phyloP scores from a whole-genome alignment of 2,329 filamentous ascomycete genomes.

The Paraphaeosphaeria sporulosa region DNA sequence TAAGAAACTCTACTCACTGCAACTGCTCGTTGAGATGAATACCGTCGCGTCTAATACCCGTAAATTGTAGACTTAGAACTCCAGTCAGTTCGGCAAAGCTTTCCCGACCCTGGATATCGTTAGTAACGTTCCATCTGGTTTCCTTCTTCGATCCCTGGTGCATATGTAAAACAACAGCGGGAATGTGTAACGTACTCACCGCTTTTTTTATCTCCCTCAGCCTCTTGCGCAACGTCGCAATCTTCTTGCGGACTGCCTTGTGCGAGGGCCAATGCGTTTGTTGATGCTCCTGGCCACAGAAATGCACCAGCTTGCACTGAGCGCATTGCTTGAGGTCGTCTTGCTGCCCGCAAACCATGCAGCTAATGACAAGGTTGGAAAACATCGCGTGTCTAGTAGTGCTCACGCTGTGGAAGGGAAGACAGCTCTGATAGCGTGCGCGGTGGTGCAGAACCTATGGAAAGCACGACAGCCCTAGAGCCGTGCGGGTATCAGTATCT shows the following conservation, averaged over 20 bases:
- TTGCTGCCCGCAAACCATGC: neutral
- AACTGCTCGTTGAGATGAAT: neutral
- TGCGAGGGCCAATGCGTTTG: neutral
- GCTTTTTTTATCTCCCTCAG: neutral
- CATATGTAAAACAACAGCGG: neutral
- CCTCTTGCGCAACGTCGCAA: neutral
- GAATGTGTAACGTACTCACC: neutral
- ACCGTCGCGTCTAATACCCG: no score
- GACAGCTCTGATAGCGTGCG: no score
- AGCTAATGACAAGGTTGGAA: neutral
- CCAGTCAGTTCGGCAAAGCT: no score
- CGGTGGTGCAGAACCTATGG: neutral
- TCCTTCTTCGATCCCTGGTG: neutral
- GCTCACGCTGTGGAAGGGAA: no score
- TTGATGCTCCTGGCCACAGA: neutral
- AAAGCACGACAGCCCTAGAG: no score
- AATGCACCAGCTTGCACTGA: neutral
- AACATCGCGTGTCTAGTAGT: neutral
- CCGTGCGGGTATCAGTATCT: no score
- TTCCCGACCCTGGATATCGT: neutral
- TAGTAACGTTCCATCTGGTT: neutral
- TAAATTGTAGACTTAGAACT: no score
- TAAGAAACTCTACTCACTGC: neutral
- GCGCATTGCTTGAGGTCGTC: neutral
- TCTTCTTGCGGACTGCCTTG: neutral